Base-by-base conservation (phyloP, 768 basidiomycete genomes). In the Hortiboletus flavorubellus region DNA sequence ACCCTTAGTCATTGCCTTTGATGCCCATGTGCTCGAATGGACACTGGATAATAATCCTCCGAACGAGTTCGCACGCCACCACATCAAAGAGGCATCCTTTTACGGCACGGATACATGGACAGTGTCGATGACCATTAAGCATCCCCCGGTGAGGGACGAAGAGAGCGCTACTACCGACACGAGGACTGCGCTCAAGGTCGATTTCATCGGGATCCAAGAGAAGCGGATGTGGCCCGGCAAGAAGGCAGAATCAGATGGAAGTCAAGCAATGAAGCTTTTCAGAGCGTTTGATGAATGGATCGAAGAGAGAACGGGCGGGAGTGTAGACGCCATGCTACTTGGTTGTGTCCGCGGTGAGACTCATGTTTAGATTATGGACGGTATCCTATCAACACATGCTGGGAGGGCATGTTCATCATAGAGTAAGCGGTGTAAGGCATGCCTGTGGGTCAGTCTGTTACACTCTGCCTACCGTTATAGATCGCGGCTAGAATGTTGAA, bases 61-160 rank as follows among this genome's bases (percentile, higher is more conserved):
- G 0, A 71, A 83, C 49, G 88, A 90, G 53, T 75, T 78, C 60
- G 81, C 80, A 8, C 80, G 93, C 8, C 96, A 98, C 65, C 91
- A 93, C 62, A 82, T 98, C 73, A 97, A 93, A 67, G 92, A 95
- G 68, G 92, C 83, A 0, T 93, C 93, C 3, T 92, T 90, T 69
- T 92, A 91, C 61, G 88, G 86, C 2, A 79, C 79, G 10, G 82
- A 91, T 53, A 76, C 78, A 0, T 95, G 91, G 82, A 74, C 79
- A 0, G 73, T 97, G 40, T 81, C 91, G 59, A 75, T 98, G 56
- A 81, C 86, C 31, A 70, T 93, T 51, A 82, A 85, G 65, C 69
- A 86, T 12, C 75, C 78, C 7, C 42, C 64, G 0, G 48, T 53
- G 8, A 4, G 34, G 30, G 33, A 16, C 7, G 4, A 43, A 46